Conservation (phyloP, 2,329 filamentous ascomycete species). For the Sarocladiaceae sp. region DNA sequence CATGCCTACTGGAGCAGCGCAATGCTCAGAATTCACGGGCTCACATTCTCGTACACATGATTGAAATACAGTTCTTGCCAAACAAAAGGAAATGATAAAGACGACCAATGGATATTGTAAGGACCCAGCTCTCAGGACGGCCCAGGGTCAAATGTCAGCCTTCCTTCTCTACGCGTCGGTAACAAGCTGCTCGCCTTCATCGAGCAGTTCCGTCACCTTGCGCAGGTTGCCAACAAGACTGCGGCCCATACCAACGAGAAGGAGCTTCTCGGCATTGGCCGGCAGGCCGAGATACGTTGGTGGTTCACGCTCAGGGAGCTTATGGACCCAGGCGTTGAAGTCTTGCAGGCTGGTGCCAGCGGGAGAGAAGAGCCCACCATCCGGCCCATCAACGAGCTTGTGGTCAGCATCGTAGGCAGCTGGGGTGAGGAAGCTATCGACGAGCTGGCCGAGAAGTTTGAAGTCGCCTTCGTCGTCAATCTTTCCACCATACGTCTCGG, state of each 20-base stretch:
- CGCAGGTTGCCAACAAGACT: slow-evolving; percentile 81
- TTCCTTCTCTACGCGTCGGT: slow-evolving; percentile 47
- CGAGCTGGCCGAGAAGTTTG: slow-evolving; percentile 65
- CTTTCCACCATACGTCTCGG: slow-evolving; percentile 96
- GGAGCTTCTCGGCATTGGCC: slow-evolving; percentile 91
- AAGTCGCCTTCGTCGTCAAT: slow-evolving; percentile 91
- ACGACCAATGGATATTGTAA: no score
- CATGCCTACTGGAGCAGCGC: no score
- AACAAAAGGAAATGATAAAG: not conserved
- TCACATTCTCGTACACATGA: not conserved
- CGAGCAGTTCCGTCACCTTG: slow-evolving; percentile 80
- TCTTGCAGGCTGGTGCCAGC: slow-evolving; percentile 77
- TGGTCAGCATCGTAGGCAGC: slow-evolving; percentile 90
- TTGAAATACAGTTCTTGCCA: not conserved
- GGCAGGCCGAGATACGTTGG: slow-evolving; percentile 92
- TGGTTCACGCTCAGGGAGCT: slow-evolving; percentile 88
- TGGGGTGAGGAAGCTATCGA: slow-evolving; percentile 75
- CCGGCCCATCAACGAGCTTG: slow-evolving; percentile 70
- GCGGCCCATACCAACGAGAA: slow-evolving; percentile 82
- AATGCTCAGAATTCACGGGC: no score
- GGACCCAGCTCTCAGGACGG: no score
- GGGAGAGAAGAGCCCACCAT: slow-evolving; percentile 68
- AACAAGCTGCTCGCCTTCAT: slow-evolving; percentile 91
- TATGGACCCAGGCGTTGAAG: slow-evolving; percentile 88
- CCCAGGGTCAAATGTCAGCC: no score